Base-by-base conservation (phyloP, 306 rosid genomes). In the Malus fusca region DNA sequence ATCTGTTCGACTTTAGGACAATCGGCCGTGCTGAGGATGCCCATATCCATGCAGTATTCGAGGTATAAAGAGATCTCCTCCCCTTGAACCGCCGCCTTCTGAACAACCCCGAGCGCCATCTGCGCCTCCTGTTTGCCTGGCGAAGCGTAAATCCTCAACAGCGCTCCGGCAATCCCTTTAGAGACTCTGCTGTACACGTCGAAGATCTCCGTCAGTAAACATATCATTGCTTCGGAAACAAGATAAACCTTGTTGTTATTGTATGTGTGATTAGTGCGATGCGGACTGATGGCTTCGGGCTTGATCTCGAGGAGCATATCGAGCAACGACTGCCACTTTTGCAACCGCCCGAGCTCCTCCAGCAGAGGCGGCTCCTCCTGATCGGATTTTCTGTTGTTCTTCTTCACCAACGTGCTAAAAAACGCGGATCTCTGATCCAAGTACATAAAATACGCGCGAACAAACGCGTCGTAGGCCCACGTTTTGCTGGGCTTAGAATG, bases 151-250 rank as follows among this genome's bases (percentile, higher is more conserved):
- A 90, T 88, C 75, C 86, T 85, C 73, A 89, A 4, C 52, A 94
- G 37, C 25, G 74, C 85, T 17, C 53, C 23, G 4, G 90, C 93
- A 14, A 92, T 86, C 69, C 72, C 89, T 53, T 81, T 82, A 78
- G 91, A 90, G 4, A 90, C 80, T 33, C 82, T 83, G 69, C 90
- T 82, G 69, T 94, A 87, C 21, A 88, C 78, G 26, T 90, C 89
- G 22, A 82, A 92, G 26, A 88, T 78, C 82, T 94, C 98, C 1
- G 86, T 83, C 8, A 90, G 48, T 4, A 92, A 75, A 66, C 93
- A 88, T 44, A 86, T 93, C 98, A 94, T 94, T 0, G 98, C 98
- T 43, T 94, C 98, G 19, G 88, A 80, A 22, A 94, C 64, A 1
- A 91, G 74, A 6, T 76, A 70, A 25, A 15, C 79, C 28, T 62